Conservation (phyloP, 1,284 basidiomycete genomes). For the Malassezia sympodialis region DNA sequence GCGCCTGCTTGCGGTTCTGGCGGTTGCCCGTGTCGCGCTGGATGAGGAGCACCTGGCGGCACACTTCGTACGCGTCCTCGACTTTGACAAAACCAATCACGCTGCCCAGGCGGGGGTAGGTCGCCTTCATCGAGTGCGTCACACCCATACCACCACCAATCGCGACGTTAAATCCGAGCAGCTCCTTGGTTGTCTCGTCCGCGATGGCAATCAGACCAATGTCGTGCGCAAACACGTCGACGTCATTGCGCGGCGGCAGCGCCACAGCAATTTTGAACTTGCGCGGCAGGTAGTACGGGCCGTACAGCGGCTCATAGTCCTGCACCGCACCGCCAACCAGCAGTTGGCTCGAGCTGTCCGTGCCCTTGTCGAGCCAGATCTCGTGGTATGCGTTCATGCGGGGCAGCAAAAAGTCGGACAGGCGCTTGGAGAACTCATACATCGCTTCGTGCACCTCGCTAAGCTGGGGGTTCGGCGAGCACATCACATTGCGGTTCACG, state of each 20-base stretch:
- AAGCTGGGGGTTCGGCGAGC: constrained; percentile 77
- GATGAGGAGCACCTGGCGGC: constrained; percentile 83
- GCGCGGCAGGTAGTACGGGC: constrained; percentile 89
- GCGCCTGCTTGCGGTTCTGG: constrained; percentile 52
- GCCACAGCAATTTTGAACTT: constrained; percentile 97
- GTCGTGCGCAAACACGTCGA: constrained; percentile 92
- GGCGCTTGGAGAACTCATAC: constrained; percentile 71
- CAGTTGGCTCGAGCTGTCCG: constrained; percentile 56
- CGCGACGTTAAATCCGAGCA: constrained; percentile 50
- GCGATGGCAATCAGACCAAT: constrained; percentile 89
- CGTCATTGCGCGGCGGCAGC: constrained; percentile 90
- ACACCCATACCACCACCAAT: constrained; percentile 93
- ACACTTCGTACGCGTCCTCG: constrained; percentile 74
- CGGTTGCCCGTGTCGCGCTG: constrained; percentile 96
- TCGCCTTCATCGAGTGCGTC: constrained; percentile 97
- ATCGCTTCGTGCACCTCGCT: constrained; percentile 76
- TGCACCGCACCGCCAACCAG: constrained; percentile 80
- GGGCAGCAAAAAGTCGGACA: constrained; percentile 80
- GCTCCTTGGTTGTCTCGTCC: constrained; percentile 51
- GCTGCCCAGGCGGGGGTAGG: constrained; percentile 80
- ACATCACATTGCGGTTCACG: constrained; percentile 87
- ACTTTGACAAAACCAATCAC: constrained; percentile 84
- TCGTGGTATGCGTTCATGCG: constrained; percentile 92
- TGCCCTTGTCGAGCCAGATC: constrained; percentile 75
- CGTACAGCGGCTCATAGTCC: constrained; percentile 92